Evolutionary conservation across 768 basidiomycete genomes (phyloP).

Genomic region (Paxillus rubicundulus): DNA sequence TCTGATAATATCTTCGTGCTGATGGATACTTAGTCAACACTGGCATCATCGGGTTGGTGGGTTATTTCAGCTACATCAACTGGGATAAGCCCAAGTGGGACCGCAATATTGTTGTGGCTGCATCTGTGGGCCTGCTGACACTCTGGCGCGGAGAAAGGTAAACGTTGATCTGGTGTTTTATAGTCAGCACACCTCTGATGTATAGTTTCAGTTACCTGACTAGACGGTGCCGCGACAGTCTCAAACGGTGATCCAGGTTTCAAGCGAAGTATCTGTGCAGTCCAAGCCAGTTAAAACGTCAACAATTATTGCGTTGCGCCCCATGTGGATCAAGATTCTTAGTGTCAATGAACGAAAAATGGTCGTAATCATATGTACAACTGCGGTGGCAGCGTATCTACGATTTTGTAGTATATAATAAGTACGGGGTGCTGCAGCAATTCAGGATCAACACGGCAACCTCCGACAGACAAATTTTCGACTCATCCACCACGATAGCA

Average conservation of each 20-base stretch:
- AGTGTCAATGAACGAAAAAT: too few species aligned
- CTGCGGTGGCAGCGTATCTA: too few species aligned
- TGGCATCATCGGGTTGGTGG: constrained; percentile 57
- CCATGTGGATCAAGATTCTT: too few species aligned
- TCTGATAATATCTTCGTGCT: neutral
- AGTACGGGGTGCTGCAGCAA: too few species aligned
- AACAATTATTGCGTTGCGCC: too few species aligned
- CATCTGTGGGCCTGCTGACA: constrained; percentile 56
- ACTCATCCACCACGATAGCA: constrained; percentile 15
- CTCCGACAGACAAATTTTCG: constrained; percentile 1
- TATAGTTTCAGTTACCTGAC: constrained; percentile 35
- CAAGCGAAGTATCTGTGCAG: too few species aligned
- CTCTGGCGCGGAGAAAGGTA: constrained; percentile 71
- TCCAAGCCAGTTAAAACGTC: too few species aligned
- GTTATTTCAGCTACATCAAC: constrained; percentile 61
- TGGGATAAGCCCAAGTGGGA: constrained; percentile 71
- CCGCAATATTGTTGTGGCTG: constrained; percentile 52
- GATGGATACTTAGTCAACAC: constrained; percentile 49
- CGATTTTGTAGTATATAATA: too few species aligned
- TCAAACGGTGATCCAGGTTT: neutral
- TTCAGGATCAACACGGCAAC: neutral
- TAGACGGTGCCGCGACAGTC: constrained; percentile 37
- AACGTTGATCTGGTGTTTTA: constrained; percentile 19
- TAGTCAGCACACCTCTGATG: neutral
- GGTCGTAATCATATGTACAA: too few species aligned